Percentiles rank a stretch among this genome's conserved stretches.
phyloP scores from a whole-genome alignment of 202 grass and related monocot genomes.

The Carex sylvatica region DNA sequence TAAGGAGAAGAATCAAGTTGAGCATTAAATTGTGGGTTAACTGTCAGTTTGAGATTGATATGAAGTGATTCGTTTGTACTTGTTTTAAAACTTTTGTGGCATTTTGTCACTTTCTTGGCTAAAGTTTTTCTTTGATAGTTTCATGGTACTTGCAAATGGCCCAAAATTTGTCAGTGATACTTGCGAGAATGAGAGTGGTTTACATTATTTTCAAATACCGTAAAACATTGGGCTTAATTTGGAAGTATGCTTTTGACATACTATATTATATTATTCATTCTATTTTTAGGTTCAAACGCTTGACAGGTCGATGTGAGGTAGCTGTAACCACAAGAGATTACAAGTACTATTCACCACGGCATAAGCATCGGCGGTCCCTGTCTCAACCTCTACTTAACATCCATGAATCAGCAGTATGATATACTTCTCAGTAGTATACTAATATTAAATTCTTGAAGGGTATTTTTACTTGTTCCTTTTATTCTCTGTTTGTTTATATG shows the following conservation, averaged over 20 bases:
- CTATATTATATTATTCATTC: constrained; percentile 6
- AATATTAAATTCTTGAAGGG: neutral
- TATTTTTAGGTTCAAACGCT: constrained; percentile 73
- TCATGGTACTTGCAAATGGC: neutral
- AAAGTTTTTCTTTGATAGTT: neutral
- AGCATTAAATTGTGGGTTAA: neutral
- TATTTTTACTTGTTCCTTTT: neutral
- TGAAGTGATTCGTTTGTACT: neutral
- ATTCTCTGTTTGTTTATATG: constrained; percentile 6
- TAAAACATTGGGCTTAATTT: neutral
- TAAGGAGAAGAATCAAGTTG: neutral
- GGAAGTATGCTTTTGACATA: constrained; percentile 16
- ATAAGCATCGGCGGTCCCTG: constrained; percentile 62
- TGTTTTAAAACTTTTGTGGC: neutral
- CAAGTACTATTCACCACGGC: constrained; percentile 89
- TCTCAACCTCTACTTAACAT: constrained; percentile 55
- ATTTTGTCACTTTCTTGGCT: neutral
- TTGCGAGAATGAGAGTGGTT: neutral
- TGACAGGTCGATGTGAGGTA: constrained; percentile 69
- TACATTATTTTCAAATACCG: neutral
- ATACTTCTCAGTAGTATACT: constrained; percentile 1
- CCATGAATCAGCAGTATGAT: constrained; percentile 54
- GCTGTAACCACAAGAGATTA: constrained; percentile 70
- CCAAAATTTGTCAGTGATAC: neutral
- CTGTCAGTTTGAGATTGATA: neutral